Percentiles rank a stretch among this genome's conserved stretches.
Conservation (phyloP, 495 filamentous ascomycete species). For the Penicillium bovifimosum region DNA sequence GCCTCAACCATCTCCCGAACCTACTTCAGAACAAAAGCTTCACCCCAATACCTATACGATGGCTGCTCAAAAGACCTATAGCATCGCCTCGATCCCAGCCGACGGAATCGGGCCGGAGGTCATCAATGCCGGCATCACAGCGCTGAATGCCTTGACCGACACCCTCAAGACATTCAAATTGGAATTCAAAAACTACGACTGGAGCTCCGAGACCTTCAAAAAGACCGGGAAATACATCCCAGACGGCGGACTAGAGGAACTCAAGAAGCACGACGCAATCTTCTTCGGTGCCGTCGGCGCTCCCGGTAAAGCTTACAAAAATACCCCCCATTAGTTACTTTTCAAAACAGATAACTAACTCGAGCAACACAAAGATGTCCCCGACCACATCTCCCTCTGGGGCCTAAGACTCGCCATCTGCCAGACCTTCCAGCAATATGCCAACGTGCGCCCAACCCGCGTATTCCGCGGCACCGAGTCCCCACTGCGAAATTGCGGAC, state of each 20-base stretch:
- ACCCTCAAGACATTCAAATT: conserved; percentile 44
- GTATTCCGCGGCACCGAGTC: conserved; percentile 46
- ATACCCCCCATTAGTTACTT: neutral
- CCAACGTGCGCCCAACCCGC: conserved; percentile 51
- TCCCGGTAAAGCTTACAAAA: conserved; percentile 36
- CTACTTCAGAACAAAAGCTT: neutral
- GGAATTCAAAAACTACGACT: conserved; percentile 46
- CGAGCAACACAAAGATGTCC: conserved; percentile 43
- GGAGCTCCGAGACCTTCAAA: conserved; percentile 51
- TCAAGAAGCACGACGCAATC: conserved; percentile 51
- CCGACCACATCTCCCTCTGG: conserved; percentile 55
- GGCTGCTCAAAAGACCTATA: conserved; percentile 30
- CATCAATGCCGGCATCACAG: conserved; percentile 42
- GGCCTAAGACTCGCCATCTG: conserved; percentile 50
- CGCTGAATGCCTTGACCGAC: conserved; percentile 41
- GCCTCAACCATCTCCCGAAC: neutral
- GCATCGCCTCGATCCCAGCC: conserved; percentile 47
- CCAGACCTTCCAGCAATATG: conserved; percentile 51
- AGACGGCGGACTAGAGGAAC: conserved; percentile 44
- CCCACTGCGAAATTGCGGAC: conserved; percentile 40
- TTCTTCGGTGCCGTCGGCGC: conserved; percentile 54
- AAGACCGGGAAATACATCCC: conserved; percentile 49
- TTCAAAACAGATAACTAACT: conserved; percentile 3
- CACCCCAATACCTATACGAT: conserved; percentile 1
- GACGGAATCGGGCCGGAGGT: conserved; percentile 55